These are phyloP conservation scores for Craterostigma plantagineum DNA, from an alignment of 257 asterid genomes.

Conservation along the genomic window DNA sequence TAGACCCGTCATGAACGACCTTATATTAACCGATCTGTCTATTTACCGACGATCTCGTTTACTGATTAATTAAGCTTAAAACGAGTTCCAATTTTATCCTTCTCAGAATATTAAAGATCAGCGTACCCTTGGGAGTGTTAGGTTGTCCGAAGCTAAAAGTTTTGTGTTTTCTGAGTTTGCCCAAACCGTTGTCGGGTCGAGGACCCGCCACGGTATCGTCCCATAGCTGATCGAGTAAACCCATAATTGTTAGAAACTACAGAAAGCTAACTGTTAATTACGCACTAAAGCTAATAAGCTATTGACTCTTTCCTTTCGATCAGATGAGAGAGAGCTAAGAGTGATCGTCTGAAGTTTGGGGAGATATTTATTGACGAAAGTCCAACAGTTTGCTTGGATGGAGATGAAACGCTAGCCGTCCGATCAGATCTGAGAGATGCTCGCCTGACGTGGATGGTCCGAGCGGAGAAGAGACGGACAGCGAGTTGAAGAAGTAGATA, in stretches of 20 bases:
- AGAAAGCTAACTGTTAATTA: too few relatives aligned
- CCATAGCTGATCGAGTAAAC: conserved; percentile 66
- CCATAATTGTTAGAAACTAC: conserved; percentile 18
- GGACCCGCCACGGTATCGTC: conserved; percentile 80
- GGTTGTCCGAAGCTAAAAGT: conserved; percentile 30
- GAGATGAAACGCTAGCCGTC: background rate
- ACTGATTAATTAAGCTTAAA: background rate
- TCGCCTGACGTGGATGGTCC: conserved; percentile 1
- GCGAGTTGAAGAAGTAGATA: conserved; percentile 1
- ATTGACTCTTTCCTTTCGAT: background rate
- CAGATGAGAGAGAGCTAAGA: background rate
- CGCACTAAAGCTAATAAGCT: background rate
- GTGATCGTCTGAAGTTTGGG: background rate
- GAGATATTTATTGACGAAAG: background rate
- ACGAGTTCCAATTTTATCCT: background rate
- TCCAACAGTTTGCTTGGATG: background rate
- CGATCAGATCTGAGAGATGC: background rate
- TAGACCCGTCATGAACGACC: too few relatives aligned
- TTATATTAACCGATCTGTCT: too few relatives aligned
- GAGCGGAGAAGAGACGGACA: background rate
- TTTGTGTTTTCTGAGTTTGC: conserved; percentile 41
- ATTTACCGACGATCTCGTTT: too few relatives aligned
- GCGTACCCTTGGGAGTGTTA: conserved; percentile 53
- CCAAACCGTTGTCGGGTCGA: conserved; percentile 56
- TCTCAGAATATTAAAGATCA: conserved; percentile 5